Evolutionary conservation across 495 filamentous ascomycete genomes (phyloP), one percentile per base, ranked within the genome.

Genomic region (Bacidia gigantensis): DNA sequence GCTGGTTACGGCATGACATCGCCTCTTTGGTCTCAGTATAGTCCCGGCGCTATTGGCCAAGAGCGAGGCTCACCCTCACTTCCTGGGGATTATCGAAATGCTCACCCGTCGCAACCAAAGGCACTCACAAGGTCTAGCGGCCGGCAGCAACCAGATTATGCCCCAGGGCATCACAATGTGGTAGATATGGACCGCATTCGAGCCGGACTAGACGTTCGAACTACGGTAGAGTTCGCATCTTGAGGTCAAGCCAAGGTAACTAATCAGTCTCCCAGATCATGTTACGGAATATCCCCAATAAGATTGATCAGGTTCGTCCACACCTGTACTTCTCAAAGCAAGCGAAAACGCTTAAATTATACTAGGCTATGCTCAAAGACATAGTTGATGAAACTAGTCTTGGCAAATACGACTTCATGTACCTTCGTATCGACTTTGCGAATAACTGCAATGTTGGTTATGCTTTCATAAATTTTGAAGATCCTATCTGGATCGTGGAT

Each of bases 401-500:
- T 62, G 86, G 86, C 35, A 81, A 81, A 56, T 97, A 90, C 62
- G 88, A 97, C 60, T 98, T 96, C 67, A 79, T 93, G 70, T 98
- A 98, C 66, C 67, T 97, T 53, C 86, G 92, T 24, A 97, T 96
- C 64, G 82, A 93, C 63, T 93, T 93, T 61, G 78, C 80, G 41
- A 87, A 89, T 58, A 81, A 87, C 53, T 89, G 86, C 83, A 93
- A 90, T 66, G 92, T 98, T 52, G 92, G 92, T 52, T 98, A 98
- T 72, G 92, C 89, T 0, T 98, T 98, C 68, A 86, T 98, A 66
- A 96, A 98, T 63, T 95, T 98, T 60, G 78, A 78, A 43, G 79
- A 87, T 64, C 47, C 47, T 7, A 50, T 50, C 47, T 50, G 47
- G 51, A 49, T 44, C 0, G 22, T 49, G 17, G 20, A 92, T 83